Evolutionary conservation across 208 protist species (phyloP), one percentile per base, ranked within the genome.

Genomic region (Phytomonas francai): DNA sequence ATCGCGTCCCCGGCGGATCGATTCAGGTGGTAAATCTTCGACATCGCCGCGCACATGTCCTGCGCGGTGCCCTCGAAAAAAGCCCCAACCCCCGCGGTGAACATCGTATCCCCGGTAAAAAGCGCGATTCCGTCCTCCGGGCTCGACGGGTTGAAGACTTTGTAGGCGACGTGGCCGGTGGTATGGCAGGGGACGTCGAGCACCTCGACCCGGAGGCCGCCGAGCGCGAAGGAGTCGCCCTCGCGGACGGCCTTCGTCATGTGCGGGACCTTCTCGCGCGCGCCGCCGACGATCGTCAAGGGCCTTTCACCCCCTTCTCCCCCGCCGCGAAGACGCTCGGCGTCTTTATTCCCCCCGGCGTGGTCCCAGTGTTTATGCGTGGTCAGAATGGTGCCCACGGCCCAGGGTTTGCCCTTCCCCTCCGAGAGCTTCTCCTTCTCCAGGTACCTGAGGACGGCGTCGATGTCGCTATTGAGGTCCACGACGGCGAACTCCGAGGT

Each of bases 281-380:
- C 83, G 25, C 91, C 90, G 54, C 94, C 93, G 66, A 92, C 72
- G 31, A 98, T 72, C 27, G 57, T 32, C 59, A 91, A 72, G 16
- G 74, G 31, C 6, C 76, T 11, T 28, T 54, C 25, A 16, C 11
- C 30, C 0, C 27, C 49, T 57, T n/a, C 19, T 39, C 67, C 29
- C 54, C 67, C 60, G 30, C 72, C 36, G n/a, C 72, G 33, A 16
- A 94, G 27, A 33, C 33, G 3, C 25, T 63, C 68, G 45, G 63
- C 68, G 4, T 97, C 71, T 59, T 73, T 64, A 72, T 98, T 98
- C 30, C 94, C 96, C 36, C 92, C 92, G 2, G 84, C 31, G 77
- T 98, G 94, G 68, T 98, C 96, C 77, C 70, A 85, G 85, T 98
- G 96, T 77, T 97, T 96, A 83, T 98, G 96, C 8, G 96, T 98